Evolutionary conservation across 2,329 filamentous ascomycete genomes (phyloP).

Genomic region (Colletotrichum karsti): DNA sequence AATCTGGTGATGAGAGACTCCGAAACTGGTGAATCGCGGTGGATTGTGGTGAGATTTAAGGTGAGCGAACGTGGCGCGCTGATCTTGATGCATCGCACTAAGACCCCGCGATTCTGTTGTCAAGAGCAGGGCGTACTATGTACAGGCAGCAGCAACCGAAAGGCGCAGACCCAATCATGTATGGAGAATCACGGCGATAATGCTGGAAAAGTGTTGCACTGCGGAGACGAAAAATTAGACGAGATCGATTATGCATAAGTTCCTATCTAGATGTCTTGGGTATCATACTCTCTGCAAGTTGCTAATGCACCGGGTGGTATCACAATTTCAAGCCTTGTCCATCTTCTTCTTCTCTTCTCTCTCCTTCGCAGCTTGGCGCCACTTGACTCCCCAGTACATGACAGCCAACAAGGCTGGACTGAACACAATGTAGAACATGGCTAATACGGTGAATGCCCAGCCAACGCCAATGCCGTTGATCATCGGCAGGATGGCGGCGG

Average conservation of each 20-base stretch:
- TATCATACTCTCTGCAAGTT: neutral
- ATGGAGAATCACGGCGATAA: neutral
- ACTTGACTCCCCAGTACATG: slow-evolving; percentile 51
- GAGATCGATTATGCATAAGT: neutral
- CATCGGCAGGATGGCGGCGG: slow-evolving; percentile 61
- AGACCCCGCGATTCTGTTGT: neutral
- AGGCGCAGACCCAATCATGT: neutral
- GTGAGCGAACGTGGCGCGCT: neutral
- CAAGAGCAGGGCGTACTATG: neutral
- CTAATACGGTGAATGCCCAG: slow-evolving; percentile 60
- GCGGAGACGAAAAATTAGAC: neutral
- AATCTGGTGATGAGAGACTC: neutral
- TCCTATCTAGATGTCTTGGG: neutral
- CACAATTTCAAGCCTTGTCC: neutral
- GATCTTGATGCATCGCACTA: neutral
- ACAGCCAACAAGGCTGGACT: slow-evolving; percentile 50
- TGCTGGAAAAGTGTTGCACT: too few species aligned
- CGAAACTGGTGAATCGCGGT: neutral
- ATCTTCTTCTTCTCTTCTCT: slow-evolving; percentile 32
- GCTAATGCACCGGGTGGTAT: neutral
- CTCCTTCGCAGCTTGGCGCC: slow-evolving; percentile 46
- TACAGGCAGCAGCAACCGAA: neutral
- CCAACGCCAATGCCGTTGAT: slow-evolving; percentile 58
- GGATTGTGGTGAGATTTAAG: neutral
- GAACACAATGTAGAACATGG: slow-evolving; percentile 48